phyloP scores from a whole-genome alignment of 2,329 filamentous ascomycete genomes.

The Zelopaecilomyces penicillatus region DNA sequence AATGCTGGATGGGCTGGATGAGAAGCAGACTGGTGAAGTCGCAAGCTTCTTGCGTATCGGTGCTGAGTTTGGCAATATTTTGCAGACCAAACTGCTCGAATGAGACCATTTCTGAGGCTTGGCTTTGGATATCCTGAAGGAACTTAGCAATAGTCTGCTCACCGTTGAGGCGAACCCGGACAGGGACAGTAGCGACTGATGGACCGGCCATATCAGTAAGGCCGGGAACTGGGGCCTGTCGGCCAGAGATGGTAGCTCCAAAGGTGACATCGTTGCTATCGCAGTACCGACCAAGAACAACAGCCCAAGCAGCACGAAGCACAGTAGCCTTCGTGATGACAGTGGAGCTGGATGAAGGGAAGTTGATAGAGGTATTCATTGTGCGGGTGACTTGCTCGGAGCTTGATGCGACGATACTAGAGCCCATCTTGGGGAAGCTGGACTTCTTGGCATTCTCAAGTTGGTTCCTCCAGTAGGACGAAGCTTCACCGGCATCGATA shows the following conservation, averaged over 20 bases:
- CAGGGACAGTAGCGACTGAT: slow-evolving; percentile 11
- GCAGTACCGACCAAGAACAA: slow-evolving; percentile 4
- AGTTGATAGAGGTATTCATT: slow-evolving; percentile 2
- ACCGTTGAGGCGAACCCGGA: slow-evolving; percentile 9
- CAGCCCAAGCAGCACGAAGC: slow-evolving; percentile 21
- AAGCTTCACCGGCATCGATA: slow-evolving; percentile 5
- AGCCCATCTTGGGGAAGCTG: slow-evolving; percentile 6
- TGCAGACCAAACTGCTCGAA: slow-evolving; percentile 7
- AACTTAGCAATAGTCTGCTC: slow-evolving; percentile 8
- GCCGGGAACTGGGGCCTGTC: slow-evolving; percentile 9
- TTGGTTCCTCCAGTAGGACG: slow-evolving; percentile 9
- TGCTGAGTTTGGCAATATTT: slow-evolving; percentile 3
- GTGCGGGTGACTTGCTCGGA: slow-evolving; percentile 4
- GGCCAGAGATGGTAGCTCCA: slow-evolving; percentile 10
- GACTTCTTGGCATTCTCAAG: slow-evolving; percentile 7
- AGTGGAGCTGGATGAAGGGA: neutral
- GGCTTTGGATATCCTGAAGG: slow-evolving; percentile 10
- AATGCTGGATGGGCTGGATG: slow-evolving; percentile 6
- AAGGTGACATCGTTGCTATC: slow-evolving; percentile 7
- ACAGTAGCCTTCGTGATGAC: slow-evolving; percentile 13
- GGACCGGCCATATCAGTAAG: slow-evolving; percentile 11
- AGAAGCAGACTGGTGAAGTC: slow-evolving; percentile 5
- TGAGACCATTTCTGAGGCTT: slow-evolving; percentile 9
- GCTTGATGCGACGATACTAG: neutral
- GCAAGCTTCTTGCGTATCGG: slow-evolving; percentile 3